phyloP scores from a whole-genome alignment of 306 rosid genomes.

The Citrullus amarus region DNA sequence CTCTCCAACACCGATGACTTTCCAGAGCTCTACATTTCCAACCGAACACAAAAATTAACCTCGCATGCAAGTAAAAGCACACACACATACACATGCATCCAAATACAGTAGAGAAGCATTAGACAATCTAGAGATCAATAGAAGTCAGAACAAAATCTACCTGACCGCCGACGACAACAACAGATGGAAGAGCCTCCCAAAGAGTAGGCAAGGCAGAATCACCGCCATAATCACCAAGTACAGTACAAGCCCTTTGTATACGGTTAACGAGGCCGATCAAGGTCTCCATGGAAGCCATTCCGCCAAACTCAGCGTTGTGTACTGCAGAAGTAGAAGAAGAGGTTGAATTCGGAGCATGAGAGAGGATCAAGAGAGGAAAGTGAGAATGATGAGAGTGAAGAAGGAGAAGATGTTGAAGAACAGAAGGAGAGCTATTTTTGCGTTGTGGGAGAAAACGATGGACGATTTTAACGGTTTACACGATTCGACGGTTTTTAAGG shows the following conservation, averaged over 20 bases:
- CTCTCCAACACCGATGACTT: constrained; percentile 75
- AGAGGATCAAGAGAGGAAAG: neutral
- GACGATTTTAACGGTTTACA: neutral
- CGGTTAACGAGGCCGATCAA: constrained; percentile 28
- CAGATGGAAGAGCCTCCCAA: constrained; percentile 35
- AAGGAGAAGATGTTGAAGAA: constrained; percentile 8
- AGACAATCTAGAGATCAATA: neutral
- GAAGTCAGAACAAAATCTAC: neutral
- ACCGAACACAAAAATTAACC: neutral
- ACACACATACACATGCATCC: neutral
- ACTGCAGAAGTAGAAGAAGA: neutral
- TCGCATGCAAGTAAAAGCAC: neutral
- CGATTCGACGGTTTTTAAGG: neutral
- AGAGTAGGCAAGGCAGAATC: constrained; percentile 30
- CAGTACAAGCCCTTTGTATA: constrained; percentile 26
- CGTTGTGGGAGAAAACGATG: neutral
- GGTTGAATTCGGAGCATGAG: constrained; percentile 5
- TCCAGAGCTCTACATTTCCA: constrained; percentile 61
- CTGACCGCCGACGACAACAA: constrained; percentile 31
- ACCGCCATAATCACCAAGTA: constrained; percentile 26
- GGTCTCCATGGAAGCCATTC: constrained; percentile 25
- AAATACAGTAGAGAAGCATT: neutral
- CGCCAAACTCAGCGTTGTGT: neutral
- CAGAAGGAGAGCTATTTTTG: constrained; percentile 18
- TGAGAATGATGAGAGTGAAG: neutral